Evolutionary conservation across 1,284 basidiomycete genomes (phyloP), one percentile per base, ranked within the genome.

Genomic region (Trichosporon sp.): DNA sequence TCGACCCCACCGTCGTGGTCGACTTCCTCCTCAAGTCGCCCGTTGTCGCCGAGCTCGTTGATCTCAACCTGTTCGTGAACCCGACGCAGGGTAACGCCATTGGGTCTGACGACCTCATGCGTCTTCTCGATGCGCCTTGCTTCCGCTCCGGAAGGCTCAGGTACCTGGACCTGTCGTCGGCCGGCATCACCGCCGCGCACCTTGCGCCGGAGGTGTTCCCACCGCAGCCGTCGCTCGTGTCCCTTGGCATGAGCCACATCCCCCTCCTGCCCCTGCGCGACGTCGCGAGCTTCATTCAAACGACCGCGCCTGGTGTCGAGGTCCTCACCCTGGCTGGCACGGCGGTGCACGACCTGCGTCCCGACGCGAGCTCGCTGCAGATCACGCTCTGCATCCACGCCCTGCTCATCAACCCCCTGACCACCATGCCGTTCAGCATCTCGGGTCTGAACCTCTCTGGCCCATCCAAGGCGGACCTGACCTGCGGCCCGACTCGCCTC

Each of bases 31-130:
- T 92, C 64, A 85, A 89, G 61, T 90, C 89, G 0, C 90, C 90
- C 1, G 90, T 90, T 2, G 85, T 85, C 8, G 76, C 78, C 12
- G 85, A 87, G 32, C 86, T 98, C 37, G 87, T 86, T 68, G 92
- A 98, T 78, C 87, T 98, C 51, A 93, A 92, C 70, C 87, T 99
- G 1, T 96, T 94, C 77, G 94, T 94, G 64, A 94, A 97, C 78
- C 88, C 88, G 78, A 93, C 94, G 0, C 95, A 93, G 83, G 88
- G 90, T 0, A 93, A 91, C n/a, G 89, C 92, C 0, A 86, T 99
- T 37, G 88, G 88, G 8, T 84, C 85, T 51, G 87, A 89, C 21
- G 91, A 98, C 73, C 87, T 98, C 38, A 77, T 83, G 26, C 87
- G 88, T 26, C 89, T 98, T 68, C 82, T 98, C 69, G 83, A 85